Percentiles rank a stretch among this genome's conserved stretches.
phyloP scores from a whole-genome alignment of 768 basidiomycete genomes.

The Saitozyma sp. region DNA sequence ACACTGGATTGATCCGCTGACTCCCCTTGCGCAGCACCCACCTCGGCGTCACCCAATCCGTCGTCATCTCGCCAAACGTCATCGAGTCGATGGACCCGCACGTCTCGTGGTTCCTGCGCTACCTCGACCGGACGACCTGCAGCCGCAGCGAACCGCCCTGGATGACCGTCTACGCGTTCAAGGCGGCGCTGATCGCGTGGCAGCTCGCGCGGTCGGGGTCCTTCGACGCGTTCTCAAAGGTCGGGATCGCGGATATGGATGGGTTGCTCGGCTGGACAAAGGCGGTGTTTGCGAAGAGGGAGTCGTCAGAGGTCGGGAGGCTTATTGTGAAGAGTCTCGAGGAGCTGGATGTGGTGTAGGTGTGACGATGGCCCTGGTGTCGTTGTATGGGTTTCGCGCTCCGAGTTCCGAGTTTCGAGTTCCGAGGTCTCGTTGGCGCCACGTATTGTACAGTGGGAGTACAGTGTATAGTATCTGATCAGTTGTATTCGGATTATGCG shows the following conservation, averaged over 20 bases:
- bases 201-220: conserved; percentile 23
- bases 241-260: conserved; percentile 8
- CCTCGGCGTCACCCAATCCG: conserved; percentile 5
- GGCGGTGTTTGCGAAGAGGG: conserved; percentile 15
- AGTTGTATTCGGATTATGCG: no score
- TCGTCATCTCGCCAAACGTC: conserved; percentile 11
- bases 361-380: not conserved
- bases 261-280: conserved; percentile 27
- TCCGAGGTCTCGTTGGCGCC: no score
- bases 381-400: no score
- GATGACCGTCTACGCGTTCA: conserved; percentile 38
- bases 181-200: conserved; percentile 32
- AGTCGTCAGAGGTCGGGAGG: conserved; percentile 20
- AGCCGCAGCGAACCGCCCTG: conserved; percentile 29
- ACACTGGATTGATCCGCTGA: not conserved
- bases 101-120: conserved; percentile 28
- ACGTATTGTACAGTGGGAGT: no score
- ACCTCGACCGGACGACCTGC: conserved; percentile 15
- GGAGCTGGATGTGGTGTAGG: conserved; percentile 11
- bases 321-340: conserved; percentile 22
- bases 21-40: not conserved
- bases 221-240: not conserved
- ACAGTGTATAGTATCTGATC: no score
- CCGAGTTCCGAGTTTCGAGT: no score
- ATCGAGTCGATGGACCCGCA: conserved; percentile 23